phyloP scores from a whole-genome alignment of 305 asterid genomes.

The Caryopteris hybrid region DNA sequence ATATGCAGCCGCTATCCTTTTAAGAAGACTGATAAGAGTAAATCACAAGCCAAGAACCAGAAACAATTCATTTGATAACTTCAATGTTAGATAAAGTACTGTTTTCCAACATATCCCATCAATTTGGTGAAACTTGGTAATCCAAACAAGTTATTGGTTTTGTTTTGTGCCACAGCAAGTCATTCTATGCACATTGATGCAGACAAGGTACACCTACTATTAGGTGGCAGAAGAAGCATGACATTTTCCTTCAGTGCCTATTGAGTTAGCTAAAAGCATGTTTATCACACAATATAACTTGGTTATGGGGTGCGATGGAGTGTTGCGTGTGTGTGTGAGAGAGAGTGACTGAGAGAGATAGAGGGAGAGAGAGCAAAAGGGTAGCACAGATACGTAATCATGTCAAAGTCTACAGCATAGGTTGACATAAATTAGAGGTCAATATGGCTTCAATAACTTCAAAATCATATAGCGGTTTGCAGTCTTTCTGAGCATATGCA shows the following conservation, averaged over 20 bases:
- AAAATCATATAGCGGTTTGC: neutral
- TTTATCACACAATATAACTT: neutral
- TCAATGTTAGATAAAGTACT: constrained; percentile 15
- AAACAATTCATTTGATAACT: constrained; percentile 10
- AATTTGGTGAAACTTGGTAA: constrained; percentile 30
- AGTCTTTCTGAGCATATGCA: neutral
- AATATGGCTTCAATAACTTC: neutral
- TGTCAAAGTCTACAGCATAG: no score
- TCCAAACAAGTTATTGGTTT: constrained; percentile 8
- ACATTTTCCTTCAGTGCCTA: neutral
- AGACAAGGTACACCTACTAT: neutral
- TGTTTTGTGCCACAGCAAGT: constrained; percentile 8
- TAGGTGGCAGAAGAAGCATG: neutral
- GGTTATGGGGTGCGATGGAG: neutral
- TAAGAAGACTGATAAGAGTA: constrained; percentile 11
- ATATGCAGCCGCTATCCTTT: constrained; percentile 4
- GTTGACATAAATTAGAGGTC: no score
- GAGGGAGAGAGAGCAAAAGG: neutral
- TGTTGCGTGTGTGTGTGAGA: neutral
- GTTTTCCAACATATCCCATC: constrained; percentile 22
- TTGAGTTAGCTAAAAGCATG: constrained; percentile 3
- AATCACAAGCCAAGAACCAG: constrained; percentile 27
- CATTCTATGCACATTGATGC: neutral
- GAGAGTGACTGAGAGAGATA: neutral
- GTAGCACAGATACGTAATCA: neutral